Evolutionary conservation across 768 basidiomycete species (phyloP).

Genomic region (Rhodotorula babjevae): DNA sequence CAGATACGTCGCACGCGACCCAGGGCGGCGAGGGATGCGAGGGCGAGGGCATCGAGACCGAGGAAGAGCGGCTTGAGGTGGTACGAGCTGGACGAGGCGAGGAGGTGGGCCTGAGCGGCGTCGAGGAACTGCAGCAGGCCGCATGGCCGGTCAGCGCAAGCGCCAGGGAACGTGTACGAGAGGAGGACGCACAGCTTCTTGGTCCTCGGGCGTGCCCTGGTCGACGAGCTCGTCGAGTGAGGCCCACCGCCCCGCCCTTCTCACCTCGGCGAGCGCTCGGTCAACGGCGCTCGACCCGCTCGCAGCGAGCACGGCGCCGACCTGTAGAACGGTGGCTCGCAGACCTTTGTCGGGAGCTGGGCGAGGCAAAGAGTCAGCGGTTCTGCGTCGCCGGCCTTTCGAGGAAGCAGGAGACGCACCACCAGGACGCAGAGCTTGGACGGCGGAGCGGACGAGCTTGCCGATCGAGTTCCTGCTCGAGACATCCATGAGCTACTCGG

Average conservation of each 20-base stretch:
- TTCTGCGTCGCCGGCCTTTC: constrained; percentile 14
- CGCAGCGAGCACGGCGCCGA: constrained; percentile 66
- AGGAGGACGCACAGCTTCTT: not conserved
- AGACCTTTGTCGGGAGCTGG: constrained; percentile 53
- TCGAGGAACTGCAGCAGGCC: constrained; percentile 52
- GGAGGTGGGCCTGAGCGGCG: constrained; percentile 64
- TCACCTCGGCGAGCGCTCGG: constrained; percentile 51
- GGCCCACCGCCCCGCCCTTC: not conserved
- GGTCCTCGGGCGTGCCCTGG: not conserved
- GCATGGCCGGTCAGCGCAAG: not conserved
- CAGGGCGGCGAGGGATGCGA: not conserved
- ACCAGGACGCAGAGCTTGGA: constrained; percentile 76
- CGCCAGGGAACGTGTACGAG: no score
- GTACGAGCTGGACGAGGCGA: constrained; percentile 87
- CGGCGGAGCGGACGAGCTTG: constrained; percentile 80
- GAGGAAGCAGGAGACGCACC: constrained; percentile 24
- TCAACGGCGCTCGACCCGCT: constrained; percentile 63
- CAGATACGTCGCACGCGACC: not conserved
- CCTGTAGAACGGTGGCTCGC: constrained; percentile 64
- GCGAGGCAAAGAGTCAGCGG: rapidly evolving
- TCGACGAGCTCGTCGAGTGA: rapidly evolving
- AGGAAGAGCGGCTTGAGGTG: constrained; percentile 66
- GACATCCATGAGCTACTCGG: not conserved
- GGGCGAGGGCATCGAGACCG: constrained; percentile 60
- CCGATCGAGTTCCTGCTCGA: constrained; percentile 48